Evolutionary conservation across 1,139 yeast genomes (phyloP).

Genomic region (Hansenula sp.): DNA sequence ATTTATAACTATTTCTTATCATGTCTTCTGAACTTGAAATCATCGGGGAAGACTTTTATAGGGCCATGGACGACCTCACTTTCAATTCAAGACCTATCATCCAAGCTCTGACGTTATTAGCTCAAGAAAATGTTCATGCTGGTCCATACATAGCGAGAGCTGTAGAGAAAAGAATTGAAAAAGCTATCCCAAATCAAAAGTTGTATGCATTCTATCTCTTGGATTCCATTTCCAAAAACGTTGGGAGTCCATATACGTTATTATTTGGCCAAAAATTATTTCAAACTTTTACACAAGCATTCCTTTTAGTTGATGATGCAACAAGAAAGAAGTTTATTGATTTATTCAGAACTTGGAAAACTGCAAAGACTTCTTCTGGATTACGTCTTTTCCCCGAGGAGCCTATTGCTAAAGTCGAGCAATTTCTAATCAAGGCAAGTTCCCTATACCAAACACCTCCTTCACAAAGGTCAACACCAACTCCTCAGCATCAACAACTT

Average conservation of each 20-base stretch:
- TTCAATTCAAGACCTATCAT: conserved; percentile 90
- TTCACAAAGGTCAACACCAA: background rate
- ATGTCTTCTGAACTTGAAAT: conserved; percentile 29
- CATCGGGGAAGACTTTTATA: conserved; percentile 60
- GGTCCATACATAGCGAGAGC: conserved; percentile 79
- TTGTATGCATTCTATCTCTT: conserved; percentile 77
- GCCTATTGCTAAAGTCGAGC: conserved; percentile 70
- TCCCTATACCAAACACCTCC: conserved; percentile 11
- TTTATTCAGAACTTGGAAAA: conserved; percentile 87
- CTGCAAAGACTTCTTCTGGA: conserved; percentile 54
- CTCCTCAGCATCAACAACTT: conserved; percentile 14
- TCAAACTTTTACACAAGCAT: conserved; percentile 70
- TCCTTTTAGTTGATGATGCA: conserved; percentile 72
- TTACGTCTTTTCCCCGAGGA: conserved; percentile 70
- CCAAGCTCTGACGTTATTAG: conserved; percentile 78
- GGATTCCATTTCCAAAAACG: conserved; percentile 91
- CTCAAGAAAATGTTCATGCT: conserved; percentile 73
- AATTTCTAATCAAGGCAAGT: conserved; percentile 58
- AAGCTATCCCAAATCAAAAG: conserved; percentile 68
- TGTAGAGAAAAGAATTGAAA: conserved; percentile 59
- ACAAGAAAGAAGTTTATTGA: conserved; percentile 70
- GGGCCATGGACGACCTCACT: conserved; percentile 71
- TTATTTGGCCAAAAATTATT: conserved; percentile 65
- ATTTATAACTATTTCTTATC: no score
- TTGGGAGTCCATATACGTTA: conserved; percentile 83